Conservation (phyloP, 805 yeast genomes). For the Komagataella pastoris region DNA sequence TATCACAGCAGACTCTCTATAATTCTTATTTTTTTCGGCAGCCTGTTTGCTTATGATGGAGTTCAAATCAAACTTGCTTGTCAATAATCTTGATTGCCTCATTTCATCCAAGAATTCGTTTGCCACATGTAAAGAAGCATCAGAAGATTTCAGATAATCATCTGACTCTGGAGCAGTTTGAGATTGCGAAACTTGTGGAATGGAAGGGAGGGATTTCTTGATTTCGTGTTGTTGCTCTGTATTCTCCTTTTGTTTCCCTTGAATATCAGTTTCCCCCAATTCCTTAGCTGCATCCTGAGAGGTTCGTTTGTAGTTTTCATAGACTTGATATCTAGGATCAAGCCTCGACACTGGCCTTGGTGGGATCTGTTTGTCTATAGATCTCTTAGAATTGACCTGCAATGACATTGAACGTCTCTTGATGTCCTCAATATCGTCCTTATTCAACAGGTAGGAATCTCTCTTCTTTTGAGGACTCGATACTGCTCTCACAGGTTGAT, state of each 20-base stretch:
- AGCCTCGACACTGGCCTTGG: constrained; percentile 33
- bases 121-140: constrained; percentile 11
- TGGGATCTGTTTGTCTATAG: background rate
- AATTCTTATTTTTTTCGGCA: constrained; percentile 12
- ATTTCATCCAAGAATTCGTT: constrained; percentile 31
- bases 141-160: background rate
- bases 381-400: background rate
- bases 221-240: background rate
- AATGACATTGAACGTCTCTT: constrained; percentile 14
- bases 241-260: background rate
- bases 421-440: constrained; percentile 27
- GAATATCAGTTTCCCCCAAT: constrained; percentile 1
- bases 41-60: constrained; percentile 4
- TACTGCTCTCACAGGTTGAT: constrained; percentile 12
- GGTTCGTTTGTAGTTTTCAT: constrained; percentile 27
- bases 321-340: constrained; percentile 42
- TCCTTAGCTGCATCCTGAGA: constrained; percentile 24
- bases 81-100: constrained; percentile 27
- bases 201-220: background rate
- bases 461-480: constrained; percentile 17
- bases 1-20: constrained; percentile 4
- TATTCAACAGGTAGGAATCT: constrained; percentile 25
- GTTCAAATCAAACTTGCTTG: constrained; percentile 23
- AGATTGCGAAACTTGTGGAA: background rate
- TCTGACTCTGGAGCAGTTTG: background rate